A percentile compares a stretch with the other conserved stretches of the same genome.
phyloP scores from a whole-genome alignment of 2,329 filamentous ascomycete genomes.

The Leptosphaerulina australis region DNA sequence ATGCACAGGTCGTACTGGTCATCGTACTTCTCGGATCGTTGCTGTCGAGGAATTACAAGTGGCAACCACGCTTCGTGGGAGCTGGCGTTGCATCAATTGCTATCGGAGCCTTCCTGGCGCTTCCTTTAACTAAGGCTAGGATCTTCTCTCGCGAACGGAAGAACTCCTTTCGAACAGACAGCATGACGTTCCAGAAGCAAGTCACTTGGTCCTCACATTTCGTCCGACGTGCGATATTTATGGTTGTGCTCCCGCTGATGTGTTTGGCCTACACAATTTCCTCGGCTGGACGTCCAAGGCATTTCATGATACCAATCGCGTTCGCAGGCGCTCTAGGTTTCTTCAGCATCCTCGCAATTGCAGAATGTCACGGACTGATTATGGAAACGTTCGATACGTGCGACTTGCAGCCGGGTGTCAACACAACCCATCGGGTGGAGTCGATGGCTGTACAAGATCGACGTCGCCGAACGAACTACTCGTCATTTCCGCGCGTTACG shows the following conservation, averaged over 20 bases:
- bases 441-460: conserved; percentile 53
- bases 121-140: conserved; percentile 76
- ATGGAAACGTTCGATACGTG: conserved; percentile 86
- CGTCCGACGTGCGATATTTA: conserved; percentile 70
- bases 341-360: conserved; percentile 72
- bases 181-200: conserved; percentile 68
- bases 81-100: conserved; percentile 69
- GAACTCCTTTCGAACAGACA: conserved; percentile 65
- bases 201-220: conserved; percentile 75
- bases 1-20: conserved; percentile 74
- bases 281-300: conserved; percentile 64
- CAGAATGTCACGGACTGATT: conserved; percentile 76
- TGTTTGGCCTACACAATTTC: conserved; percentile 71
- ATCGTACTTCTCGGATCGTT: conserved; percentile 73
- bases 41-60: conserved; percentile 70
- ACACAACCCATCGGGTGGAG: conserved; percentile 55
- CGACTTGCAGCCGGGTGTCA: conserved; percentile 75
- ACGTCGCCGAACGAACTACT: conserved; percentile 70
- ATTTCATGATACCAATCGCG: conserved; percentile 67
- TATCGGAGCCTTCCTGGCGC: conserved; percentile 70
- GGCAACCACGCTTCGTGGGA: conserved; percentile 69
- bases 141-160: conserved; percentile 69
- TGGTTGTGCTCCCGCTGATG: conserved; percentile 68
- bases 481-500: conserved; percentile 74
- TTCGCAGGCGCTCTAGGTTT: conserved; percentile 72